Evolutionary conservation across 148 eudicot species (phyloP).

Genomic region (Spergularia bocconei): DNA sequence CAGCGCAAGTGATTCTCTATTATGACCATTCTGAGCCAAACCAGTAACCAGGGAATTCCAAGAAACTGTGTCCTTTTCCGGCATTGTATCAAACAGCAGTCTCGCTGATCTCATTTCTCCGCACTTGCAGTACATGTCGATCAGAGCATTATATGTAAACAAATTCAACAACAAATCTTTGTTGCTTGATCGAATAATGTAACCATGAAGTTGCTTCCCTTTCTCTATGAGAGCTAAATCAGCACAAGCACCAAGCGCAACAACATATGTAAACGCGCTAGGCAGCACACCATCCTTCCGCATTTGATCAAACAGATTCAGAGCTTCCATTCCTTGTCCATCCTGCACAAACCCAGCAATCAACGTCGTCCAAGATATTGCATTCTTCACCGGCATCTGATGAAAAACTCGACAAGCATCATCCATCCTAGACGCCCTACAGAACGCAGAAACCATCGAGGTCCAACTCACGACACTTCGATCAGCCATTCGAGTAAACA

Average conservation of each 20-base stretch:
- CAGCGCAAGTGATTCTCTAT: slow-evolving; percentile 41
- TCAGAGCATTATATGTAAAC: slow-evolving; percentile 55
- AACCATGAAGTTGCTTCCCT: slow-evolving; percentile 70
- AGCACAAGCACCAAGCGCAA: slow-evolving; percentile 66
- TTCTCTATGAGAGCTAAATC: slow-evolving; percentile 48
- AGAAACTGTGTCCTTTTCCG: slow-evolving; percentile 50
- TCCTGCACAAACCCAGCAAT: slow-evolving; percentile 51
- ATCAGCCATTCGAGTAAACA: slow-evolving; percentile 51
- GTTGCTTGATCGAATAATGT: slow-evolving; percentile 34
- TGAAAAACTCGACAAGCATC: slow-evolving; percentile 50
- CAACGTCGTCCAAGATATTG: slow-evolving; percentile 76
- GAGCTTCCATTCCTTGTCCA: slow-evolving; percentile 50
- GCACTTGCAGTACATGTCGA: slow-evolving; percentile 71
- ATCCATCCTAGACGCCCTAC: slow-evolving; percentile 39
- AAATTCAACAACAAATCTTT: slow-evolving; percentile 28
- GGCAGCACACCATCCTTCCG: slow-evolving; percentile 38
- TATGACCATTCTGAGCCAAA: slow-evolving; percentile 63
- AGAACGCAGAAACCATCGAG: slow-evolving; percentile 62
- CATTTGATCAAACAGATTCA: slow-evolving; percentile 52
- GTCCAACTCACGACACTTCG: slow-evolving; percentile 73
- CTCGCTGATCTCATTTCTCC: slow-evolving; percentile 61
- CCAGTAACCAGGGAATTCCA: slow-evolving; percentile 77
- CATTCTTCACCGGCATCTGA: slow-evolving; percentile 52
- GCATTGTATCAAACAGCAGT: slow-evolving; percentile 42
- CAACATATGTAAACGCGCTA: slow-evolving; percentile 57